Base-by-base conservation (phyloP, 2,329 filamentous ascomycete species). In the Pyrenochaeta sp. region DNA sequence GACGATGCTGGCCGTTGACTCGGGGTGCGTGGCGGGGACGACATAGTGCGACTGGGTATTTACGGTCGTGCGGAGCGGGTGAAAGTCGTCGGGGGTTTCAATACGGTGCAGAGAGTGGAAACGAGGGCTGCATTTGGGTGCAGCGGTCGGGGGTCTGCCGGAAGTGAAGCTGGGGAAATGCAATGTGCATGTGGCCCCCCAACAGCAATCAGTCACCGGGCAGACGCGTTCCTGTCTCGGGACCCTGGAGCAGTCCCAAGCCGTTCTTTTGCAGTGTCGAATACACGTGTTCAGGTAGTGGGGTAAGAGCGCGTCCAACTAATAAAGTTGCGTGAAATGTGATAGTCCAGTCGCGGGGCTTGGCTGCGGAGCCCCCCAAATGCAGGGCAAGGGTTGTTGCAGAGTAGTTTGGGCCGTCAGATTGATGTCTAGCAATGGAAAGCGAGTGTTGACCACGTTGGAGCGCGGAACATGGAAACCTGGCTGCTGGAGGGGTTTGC, bases 1-100 rank as follows among this genome's bases (percentile, higher is more conserved):
- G 68, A 69, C 23, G 67, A 64, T 6, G 48, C 35, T 15, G 65
- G 67, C 40, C 68, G 68, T 21, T 72, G 66, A 20, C 54, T 59
- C 22, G 74, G 73, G 22, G 73, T 74, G 38, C 68, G 61, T 22
- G 74, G 74, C 26, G 74, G 72, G 23, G 73, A 75, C 14, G 73
- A 69, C 70, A 70, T 72, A 35, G 42, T 49, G 46, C n/a, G 30
- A 29, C 32, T 17, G 34, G n/a, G n/a, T n/a, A 39, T 48, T 23
- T 29, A 35, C 41, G 24, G 44, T 32, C 36, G 30, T 27, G 22
- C 37, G 14, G 27, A 34, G 34, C 37, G 46, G 22, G 34, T 32
- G 26, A 37, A 42, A 48, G 20, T 27, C 32, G 40, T 40, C 35
- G 28, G 36, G 24, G 40, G 35, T 15, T 54, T n/a, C 31, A 35